phyloP scores from a whole-genome alignment of 495 filamentous ascomycete species.

The Friedmanniomyces simplex region DNA sequence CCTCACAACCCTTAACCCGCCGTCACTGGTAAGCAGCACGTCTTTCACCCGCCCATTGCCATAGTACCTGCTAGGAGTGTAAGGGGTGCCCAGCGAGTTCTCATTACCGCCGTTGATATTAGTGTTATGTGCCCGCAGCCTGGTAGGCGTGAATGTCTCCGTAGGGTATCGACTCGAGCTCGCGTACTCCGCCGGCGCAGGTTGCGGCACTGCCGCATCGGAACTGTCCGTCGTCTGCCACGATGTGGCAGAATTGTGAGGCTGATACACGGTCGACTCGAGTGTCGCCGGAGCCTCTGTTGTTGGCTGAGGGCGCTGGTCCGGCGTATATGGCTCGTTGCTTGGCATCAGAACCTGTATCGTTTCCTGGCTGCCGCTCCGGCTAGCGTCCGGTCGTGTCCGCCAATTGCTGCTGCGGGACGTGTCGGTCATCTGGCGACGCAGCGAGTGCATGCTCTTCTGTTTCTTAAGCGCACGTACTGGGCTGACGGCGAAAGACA shows the following conservation, averaged over 20 bases:
- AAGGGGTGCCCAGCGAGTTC: slow-evolving; percentile 7
- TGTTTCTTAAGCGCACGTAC: slow-evolving; percentile 15
- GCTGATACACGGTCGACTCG: slow-evolving; percentile 3
- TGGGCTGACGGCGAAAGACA: slow-evolving; percentile 12
- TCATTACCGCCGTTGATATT: background rate
- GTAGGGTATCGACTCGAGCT: slow-evolving; percentile 15
- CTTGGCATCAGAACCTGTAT: slow-evolving; percentile 32
- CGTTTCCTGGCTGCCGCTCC: slow-evolving; percentile 25
- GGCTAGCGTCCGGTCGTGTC: slow-evolving; percentile 4
- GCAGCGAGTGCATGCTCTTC: slow-evolving; percentile 20
- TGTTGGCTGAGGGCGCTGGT: slow-evolving; percentile 1
- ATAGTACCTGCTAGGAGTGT: slow-evolving; percentile 16
- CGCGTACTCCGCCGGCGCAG: slow-evolving; percentile 13
- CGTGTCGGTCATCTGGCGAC: slow-evolving; percentile 13
- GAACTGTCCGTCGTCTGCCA: slow-evolving; percentile 2
- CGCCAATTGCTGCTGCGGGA: slow-evolving; percentile 8
- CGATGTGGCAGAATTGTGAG: background rate
- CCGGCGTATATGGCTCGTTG: slow-evolving; percentile 15
- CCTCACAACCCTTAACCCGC: slow-evolving; percentile 1
- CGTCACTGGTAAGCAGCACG: background rate
- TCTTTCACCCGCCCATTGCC: background rate
- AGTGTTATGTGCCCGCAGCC: slow-evolving; percentile 3
- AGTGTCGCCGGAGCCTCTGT: slow-evolving; percentile 3
- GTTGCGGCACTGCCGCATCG: background rate
- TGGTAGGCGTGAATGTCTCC: slow-evolving; percentile 4